Conservation (phyloP, 208 protist genomes). For the Porcisia hertigi region DNA sequence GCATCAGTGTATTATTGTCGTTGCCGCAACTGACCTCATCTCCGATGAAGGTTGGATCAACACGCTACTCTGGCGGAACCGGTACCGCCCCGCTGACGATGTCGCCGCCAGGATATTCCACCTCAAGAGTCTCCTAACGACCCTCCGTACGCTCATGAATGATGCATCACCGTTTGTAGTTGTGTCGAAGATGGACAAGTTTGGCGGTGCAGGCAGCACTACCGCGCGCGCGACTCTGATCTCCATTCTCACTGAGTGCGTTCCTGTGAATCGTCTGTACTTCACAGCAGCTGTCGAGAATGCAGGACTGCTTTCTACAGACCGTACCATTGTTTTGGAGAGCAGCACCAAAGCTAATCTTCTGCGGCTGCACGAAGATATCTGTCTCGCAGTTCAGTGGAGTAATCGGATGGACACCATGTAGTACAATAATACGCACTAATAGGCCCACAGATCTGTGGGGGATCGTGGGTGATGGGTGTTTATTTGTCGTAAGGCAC, state of each 20-base stretch:
- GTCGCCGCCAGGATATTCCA: conserved; percentile 57
- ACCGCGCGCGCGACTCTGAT: conserved; percentile 40
- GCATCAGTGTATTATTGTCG: conserved; percentile 75
- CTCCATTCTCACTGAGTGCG: conserved; percentile 51
- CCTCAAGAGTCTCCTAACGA: conserved; percentile 45
- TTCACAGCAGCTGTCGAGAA: conserved; percentile 63
- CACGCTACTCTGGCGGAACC: conserved; percentile 44
- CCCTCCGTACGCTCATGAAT: conserved; percentile 53
- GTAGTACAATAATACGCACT: neutral
- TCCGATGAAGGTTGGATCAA: conserved; percentile 71
- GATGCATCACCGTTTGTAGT: conserved; percentile 72
- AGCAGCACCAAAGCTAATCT: conserved; percentile 50
- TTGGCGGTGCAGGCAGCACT: conserved; percentile 59
- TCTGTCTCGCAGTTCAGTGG: conserved; percentile 70
- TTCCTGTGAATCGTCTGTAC: conserved; percentile 79
- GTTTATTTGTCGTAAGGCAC: neutral
- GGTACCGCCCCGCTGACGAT: conserved; percentile 46
- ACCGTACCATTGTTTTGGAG: conserved; percentile 44
- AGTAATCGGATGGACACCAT: conserved; percentile 38
- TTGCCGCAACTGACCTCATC: conserved; percentile 75
- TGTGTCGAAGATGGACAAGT: conserved; percentile 82
- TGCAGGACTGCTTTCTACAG: conserved; percentile 32
- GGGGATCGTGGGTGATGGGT: too few relatives aligned
- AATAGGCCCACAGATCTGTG: neutral
- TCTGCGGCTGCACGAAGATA: conserved; percentile 64